Evolutionary conservation across 2,329 filamentous ascomycete species (phyloP), one percentile per base, ranked within the genome.

Genomic region (Aspergillus sclerotialis): DNA sequence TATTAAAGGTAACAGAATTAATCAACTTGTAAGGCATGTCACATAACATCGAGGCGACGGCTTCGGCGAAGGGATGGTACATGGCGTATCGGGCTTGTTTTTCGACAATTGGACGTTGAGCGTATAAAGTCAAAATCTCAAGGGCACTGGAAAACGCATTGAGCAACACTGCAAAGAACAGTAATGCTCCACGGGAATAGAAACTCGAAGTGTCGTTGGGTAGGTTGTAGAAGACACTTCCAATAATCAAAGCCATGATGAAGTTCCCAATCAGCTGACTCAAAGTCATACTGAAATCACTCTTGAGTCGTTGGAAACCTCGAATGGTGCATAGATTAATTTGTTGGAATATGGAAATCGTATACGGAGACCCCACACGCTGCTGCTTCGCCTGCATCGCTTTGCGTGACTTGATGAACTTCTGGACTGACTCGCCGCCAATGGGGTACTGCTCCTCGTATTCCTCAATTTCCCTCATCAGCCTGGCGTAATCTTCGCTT

Each of bases 81-180:
- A 94, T 72, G 12, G 88, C 87, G 56, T 94, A 94, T 38, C 83
- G 78, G 36, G 73, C 67, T 49, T 95, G 89, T 58, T 94, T 94
- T 56, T 94, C 87, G 40, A 95, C 86, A 49, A 94, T 94, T 1
- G 84, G 83, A 24, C 89, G 82, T 73, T 94, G 88, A 2, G 84
- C 77, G 55, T 92, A 95, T 4, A 94, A 72, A 0, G 84, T 88
- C 21, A 92, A 63, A 55, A 94, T 92, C 70, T 92, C 86, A 25
- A 92, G 73, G 36, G 83, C 82, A 55, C 78, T 83, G 42, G 80
- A 73, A 52, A 93, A 92, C 30, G 85, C 86, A 59, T 92, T 93
- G 68, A 92, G 80, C 40, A 94, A 69, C 52, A 88, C 80, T 46
- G 85, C 84, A 55, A 94, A 92, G 75, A 94, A 94, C 33, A 94